Percentiles rank a stretch among this genome's conserved stretches.
Conservation (phyloP, 2,329 filamentous ascomycete genomes). For the Myrmaecium sp. region DNA sequence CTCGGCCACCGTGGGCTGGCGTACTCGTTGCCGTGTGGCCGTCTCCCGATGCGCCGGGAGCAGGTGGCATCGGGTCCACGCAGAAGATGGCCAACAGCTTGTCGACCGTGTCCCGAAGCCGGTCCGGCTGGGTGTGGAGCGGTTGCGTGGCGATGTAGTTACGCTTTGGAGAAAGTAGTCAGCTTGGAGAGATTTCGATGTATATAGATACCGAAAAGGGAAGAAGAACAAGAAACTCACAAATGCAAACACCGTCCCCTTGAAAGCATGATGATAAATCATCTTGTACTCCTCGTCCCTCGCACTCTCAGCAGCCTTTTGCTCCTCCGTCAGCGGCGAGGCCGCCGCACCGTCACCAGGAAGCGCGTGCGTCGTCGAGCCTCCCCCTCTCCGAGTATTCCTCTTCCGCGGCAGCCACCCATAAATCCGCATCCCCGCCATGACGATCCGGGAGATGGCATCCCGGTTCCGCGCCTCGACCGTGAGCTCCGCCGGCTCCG, state of each 20-base stretch:
- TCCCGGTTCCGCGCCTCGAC: constrained; percentile 30
- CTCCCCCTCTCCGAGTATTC: too few species aligned
- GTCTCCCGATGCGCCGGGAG: too few species aligned
- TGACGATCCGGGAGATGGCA: constrained; percentile 30
- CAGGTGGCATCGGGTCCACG: constrained; percentile 25
- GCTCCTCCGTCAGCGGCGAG: neutral
- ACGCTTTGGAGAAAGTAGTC: constrained; percentile 10
- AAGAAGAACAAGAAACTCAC: constrained; percentile 8
- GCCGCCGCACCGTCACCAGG: neutral
- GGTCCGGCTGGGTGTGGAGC: constrained; percentile 23
- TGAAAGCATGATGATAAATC: constrained; percentile 35
- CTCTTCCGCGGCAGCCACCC: constrained; percentile 29
- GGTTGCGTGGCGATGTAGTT: constrained; percentile 19
- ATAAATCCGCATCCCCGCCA: constrained; percentile 36
- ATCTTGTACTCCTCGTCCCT: constrained; percentile 35
- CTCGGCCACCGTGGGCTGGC: too few species aligned
- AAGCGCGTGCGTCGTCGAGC: constrained; percentile 6
- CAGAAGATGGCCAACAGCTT: constrained; percentile 29
- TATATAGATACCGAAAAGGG: constrained; percentile 1
- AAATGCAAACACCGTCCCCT: constrained; percentile 31
- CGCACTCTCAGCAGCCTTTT: constrained; percentile 8
- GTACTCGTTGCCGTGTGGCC: too few species aligned
- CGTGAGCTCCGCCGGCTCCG: constrained; percentile 13
- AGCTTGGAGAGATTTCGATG: neutral
- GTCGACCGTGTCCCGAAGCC: constrained; percentile 31